These are phyloP conservation scores for Tinospora cordifolia DNA, from an alignment of 164 flowering plant genomes.

Conservation along the genomic window DNA sequence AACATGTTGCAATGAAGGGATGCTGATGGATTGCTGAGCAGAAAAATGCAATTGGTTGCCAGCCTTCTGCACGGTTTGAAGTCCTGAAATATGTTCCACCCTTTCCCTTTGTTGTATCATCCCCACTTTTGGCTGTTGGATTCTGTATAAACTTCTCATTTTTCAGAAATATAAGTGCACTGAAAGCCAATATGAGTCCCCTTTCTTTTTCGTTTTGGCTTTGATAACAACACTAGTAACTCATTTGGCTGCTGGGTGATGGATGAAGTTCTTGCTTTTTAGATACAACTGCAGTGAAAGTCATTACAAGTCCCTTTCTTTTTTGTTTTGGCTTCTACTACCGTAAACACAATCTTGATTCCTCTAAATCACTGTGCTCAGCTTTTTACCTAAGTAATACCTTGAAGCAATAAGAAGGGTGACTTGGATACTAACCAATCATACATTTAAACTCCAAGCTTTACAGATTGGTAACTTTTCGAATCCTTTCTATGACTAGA, in stretches of 20 bases:
- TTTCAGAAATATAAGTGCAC: neutral
- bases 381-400: too few species aligned
- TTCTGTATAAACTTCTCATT: neutral
- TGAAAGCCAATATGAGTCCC: neutral
- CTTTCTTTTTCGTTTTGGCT: neutral
- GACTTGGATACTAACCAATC: constrained; percentile 13
- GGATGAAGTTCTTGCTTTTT: too few species aligned
- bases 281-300: constrained; percentile 1
- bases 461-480: constrained; percentile 44
- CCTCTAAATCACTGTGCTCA: too few species aligned
- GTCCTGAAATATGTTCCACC: neutral
- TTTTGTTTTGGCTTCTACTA: neutral
- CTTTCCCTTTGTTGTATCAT: neutral
- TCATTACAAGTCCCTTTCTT: neutral
- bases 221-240: neutral
- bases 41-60: constrained; percentile 7
- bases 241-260: too few species aligned
- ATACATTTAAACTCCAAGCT: constrained; percentile 36
- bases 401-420: too few species aligned
- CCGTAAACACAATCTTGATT: too few species aligned
- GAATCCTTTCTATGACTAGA: constrained; percentile 70
- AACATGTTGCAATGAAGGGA: neutral
- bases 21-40: constrained; percentile 8
- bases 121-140: neutral
- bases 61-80: neutral